These are phyloP conservation scores for Alternaria postmessia DNA, from an alignment of 2,329 filamentous ascomycete species.

Conservation along the genomic window DNA sequence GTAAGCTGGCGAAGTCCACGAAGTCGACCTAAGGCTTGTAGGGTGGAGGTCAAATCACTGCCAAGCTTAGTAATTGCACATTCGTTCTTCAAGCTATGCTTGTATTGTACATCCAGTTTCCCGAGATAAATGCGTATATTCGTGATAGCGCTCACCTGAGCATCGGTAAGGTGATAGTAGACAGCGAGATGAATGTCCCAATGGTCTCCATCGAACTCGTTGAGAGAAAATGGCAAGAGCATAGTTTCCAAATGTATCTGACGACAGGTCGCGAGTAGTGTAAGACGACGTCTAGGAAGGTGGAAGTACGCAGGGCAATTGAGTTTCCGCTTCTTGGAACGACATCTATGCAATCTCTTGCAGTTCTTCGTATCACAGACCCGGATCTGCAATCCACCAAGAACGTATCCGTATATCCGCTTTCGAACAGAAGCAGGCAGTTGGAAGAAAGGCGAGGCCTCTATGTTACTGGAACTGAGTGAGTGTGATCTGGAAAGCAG, in stretches of 20 bases:
- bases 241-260: not conserved
- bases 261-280: not conserved
- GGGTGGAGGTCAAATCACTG: not conserved
- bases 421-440: conserved; percentile 3
- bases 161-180: conserved; percentile 6
- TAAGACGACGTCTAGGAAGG: conserved; percentile 2
- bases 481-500: not conserved
- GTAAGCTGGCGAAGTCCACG: not conserved
- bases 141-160: conserved; percentile 9
- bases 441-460: conserved; percentile 1
- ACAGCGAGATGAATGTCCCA: conserved; percentile 12
- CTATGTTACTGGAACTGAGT: not conserved
- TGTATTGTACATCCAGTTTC: not conserved
- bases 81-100: not conserved
- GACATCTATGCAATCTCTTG: conserved; percentile 3
- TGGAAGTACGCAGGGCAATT: conserved; percentile 8
- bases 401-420: conserved; percentile 3
- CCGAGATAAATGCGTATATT: conserved; percentile 3
- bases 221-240: not conserved
- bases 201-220: conserved; percentile 5
- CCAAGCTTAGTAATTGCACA: not conserved
- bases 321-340: not conserved
- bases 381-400: conserved; percentile 5
- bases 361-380: conserved; percentile 2
- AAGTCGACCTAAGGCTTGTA: not conserved